Conservation (phyloP, 108 stramenopile species). For the Nitzschia putrida region DNA sequence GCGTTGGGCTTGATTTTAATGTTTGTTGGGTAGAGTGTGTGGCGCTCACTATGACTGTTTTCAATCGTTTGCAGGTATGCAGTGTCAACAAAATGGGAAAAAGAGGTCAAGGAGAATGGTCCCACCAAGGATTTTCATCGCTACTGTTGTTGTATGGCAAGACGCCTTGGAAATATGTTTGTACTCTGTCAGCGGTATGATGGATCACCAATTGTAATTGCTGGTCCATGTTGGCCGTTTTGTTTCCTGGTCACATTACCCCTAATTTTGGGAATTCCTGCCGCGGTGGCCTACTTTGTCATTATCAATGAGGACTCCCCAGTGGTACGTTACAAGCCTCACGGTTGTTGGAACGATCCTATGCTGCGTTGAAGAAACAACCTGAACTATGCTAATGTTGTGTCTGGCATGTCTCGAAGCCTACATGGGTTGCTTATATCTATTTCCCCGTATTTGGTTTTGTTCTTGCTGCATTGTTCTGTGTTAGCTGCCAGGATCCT, state of each 20-base stretch:
- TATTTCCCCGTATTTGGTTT: slow-evolving; percentile 71
- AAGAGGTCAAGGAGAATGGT: slow-evolving; percentile 50
- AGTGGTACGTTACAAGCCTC: slow-evolving; percentile 60
- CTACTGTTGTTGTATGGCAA: slow-evolving; percentile 84
- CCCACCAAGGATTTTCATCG: slow-evolving; percentile 59
- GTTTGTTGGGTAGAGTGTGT: too few species aligned
- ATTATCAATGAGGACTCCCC: slow-evolving; percentile 62
- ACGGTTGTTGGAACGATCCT: background rate
- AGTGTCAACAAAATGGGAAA: slow-evolving; percentile 86
- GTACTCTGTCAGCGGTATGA: slow-evolving; percentile 66
- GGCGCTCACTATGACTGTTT: background rate
- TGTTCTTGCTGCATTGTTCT: slow-evolving; percentile 69
- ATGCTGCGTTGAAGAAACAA: background rate
- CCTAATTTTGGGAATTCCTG: slow-evolving; percentile 66
- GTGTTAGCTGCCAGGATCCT: slow-evolving; percentile 85
- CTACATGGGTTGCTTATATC: slow-evolving; percentile 72
- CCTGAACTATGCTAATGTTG: background rate
- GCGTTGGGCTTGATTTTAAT: too few species aligned
- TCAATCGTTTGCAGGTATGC: slow-evolving; percentile 35
- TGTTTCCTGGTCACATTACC: slow-evolving; percentile 83
- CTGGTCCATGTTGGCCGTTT: slow-evolving; percentile 92
- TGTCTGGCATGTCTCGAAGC: slow-evolving; percentile 30
- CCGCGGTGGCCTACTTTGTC: slow-evolving; percentile 66
- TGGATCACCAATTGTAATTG: slow-evolving; percentile 82
- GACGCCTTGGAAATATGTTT: slow-evolving; percentile 84